Evolutionary conservation across 352 stramenopile species (phyloP).

Genomic region (Phytophthora cajani): DNA sequence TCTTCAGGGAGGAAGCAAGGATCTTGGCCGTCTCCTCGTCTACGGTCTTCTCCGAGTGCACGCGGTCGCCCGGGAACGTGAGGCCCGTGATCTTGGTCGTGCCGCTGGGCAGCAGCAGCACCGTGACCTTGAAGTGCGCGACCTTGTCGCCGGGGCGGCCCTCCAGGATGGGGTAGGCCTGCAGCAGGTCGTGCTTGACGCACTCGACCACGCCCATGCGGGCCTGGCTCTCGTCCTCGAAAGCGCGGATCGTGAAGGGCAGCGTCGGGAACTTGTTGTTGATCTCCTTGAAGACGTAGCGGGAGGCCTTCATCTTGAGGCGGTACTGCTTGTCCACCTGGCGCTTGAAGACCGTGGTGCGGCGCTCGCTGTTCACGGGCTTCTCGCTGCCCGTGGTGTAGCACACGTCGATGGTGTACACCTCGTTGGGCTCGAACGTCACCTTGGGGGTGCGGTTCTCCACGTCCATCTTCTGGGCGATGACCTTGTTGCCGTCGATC

Average conservation of each 20-base stretch:
- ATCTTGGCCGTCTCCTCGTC: conserved; percentile 93
- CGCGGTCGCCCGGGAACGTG: conserved; percentile 86
- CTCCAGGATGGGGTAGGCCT: conserved; percentile 97
- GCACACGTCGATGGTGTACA: conserved; percentile 99
- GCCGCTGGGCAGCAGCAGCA: conserved; percentile 96
- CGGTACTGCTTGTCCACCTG: conserved; percentile 98
- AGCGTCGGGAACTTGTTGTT: conserved; percentile 98
- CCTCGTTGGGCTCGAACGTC: conserved; percentile 97
- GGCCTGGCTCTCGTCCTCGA: conserved; percentile 95
- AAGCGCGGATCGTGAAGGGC: conserved; percentile 97
- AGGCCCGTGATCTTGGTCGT: conserved; percentile 97
- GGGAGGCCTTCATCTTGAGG: conserved; percentile 95
- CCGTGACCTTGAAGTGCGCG: conserved; percentile 99
- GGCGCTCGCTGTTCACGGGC: conserved; percentile 86
- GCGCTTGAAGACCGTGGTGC: conserved; percentile 99
- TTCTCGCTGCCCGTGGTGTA: conserved; percentile 98
- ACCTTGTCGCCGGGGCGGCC: conserved; percentile 95
- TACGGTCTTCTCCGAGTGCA: conserved; percentile 93
- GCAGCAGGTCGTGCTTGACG: conserved; percentile 97
- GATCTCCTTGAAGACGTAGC: conserved; percentile 97
- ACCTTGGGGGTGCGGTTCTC: conserved; percentile 88
- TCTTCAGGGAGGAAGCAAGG: conserved; percentile 92
- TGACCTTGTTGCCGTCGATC: conserved; percentile 98
- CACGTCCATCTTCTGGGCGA: conserved; percentile 92
- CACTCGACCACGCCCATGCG: conserved; percentile 99